Base-by-base conservation (phyloP, 2,329 filamentous ascomycete species). In the Harringtonia lauricola region DNA sequence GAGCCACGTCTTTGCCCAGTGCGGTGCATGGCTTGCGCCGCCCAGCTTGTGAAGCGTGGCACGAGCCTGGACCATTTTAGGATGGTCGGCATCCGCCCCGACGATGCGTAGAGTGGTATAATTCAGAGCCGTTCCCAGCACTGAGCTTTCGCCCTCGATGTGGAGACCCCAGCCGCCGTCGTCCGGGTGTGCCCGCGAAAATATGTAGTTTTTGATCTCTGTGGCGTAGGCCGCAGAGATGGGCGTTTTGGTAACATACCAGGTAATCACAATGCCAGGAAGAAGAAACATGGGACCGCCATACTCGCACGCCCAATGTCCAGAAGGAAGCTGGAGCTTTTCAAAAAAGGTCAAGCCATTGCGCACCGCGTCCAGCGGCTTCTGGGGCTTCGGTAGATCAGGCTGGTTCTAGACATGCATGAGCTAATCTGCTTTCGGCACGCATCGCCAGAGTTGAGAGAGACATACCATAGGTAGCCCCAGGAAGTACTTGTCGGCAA, bases 111-210 rank as follows among this genome's bases (percentile, higher is more conserved):
- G 65, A 2, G 74, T 70, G 0, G 81, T 81, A 59, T 98, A 98
- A 60, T 94, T 96, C 71, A 96, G 75, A 1, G 76, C 69, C 0
- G 86, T 95, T 12, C 92, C 92, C 52, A 98, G 94, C 15, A 89
- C 88, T 0, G 85, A 88, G 57, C 86, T 95, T 53, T 94, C 84
- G 17, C 81, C 92, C 61, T 98, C 92, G 44, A 94, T 94, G 54
- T 98, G 92, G 31, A 98, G 66, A 0, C 92, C 92, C 92, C 92
- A 98, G 8, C 92, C 92, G n/a, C 92, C 90, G 61, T 96, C 87
- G 39, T 85, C 76, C 0, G 85, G 82, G 52, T 95, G 70, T 40
- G 90, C 86, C 42, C 88, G 80, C 4, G 87, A 85, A 56, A 87
- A 85, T 1, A 98, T 70, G 62, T 98, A 98, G 53, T 90, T 87